Conservation (phyloP, 1,284 basidiomycete genomes). For the Boletus sp. region DNA sequence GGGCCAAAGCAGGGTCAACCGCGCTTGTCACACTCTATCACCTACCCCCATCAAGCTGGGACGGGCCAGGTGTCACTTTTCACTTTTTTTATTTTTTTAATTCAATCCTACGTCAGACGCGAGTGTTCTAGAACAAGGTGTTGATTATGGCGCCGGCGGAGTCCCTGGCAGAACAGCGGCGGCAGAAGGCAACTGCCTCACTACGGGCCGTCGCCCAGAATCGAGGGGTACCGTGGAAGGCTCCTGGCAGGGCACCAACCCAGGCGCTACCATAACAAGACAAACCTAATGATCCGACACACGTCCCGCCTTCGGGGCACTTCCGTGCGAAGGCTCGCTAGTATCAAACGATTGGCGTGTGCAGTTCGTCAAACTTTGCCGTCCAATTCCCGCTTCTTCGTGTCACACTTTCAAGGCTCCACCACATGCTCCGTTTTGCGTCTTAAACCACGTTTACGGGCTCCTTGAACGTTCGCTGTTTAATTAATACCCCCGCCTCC, state of each 20-base stretch:
- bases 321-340: conserved; percentile 24
- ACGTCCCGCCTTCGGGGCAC: conserved; percentile 8
- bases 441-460: neutral
- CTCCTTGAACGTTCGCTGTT: neutral
- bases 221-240: neutral
- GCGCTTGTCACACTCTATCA: neutral
- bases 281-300: conserved; percentile 1
- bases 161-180: neutral
- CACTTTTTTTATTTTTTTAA: neutral
- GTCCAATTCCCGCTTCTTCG: conserved; percentile 20
- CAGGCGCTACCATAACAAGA: conserved; percentile 6
- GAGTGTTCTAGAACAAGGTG: neutral
- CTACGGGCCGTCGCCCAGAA: neutral
- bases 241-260: neutral
- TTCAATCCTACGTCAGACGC: neutral
- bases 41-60: neutral
- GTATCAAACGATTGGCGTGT: conserved; percentile 14
- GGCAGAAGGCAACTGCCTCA: neutral
- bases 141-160: neutral
- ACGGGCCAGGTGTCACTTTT: neutral
- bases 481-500: neutral
- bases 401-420: conserved; percentile 4
- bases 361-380: conserved; percentile 10
- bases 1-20: neutral
- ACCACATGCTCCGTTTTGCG: neutral